Evolutionary conservation across 768 basidiomycete species (phyloP), one percentile per base, ranked within the genome.

Genomic region (Boletus vermiculosoides): DNA sequence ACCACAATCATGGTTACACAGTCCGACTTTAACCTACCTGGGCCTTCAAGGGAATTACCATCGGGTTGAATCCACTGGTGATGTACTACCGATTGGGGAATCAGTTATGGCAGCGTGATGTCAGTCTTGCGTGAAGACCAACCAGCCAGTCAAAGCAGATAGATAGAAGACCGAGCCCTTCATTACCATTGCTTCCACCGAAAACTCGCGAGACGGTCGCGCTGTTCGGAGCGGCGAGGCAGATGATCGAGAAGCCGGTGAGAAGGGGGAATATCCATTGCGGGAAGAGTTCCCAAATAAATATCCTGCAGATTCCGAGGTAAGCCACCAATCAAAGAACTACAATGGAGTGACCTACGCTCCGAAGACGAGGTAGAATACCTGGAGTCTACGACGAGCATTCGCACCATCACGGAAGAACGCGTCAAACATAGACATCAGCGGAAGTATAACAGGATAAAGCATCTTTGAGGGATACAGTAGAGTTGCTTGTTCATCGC

Each of bases 131-230:
- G 10, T 11, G 11, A 39, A 75, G n/a, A 41, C 76, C 1, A 56
- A 71, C 70, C 71, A 83, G 81, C 84, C 85, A 87, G 63, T 87
- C 85, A 16, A 87, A 70, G 58, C 76, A 84, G 37, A 86, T 65
- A 2, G 84, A 77, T 44, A 87, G 78, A 50, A 81, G 68, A 11
- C 84, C 85, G 39, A 86, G 77, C 9, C 85, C 85, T 67, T 86
- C 84, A 55, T 87, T 85, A 53, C 78, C 84, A 33, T 81, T 79
- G 40, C 78, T 82, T 40, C 85, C 85, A 51, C 84, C 85, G 62
- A 86, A 85, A 33, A 85, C 72, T 28, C 79, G 75, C 0, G 83
- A 80, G 56, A 85, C 74, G 69, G 76, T 75, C 0, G 80, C 62
- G 49, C 74, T 81, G n/a, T 83, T 69, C 41, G 76, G 77, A 46